Evolutionary conservation across 2,329 filamentous ascomycete genomes (phyloP).

Genomic region (Xylariaceae sp.): DNA sequence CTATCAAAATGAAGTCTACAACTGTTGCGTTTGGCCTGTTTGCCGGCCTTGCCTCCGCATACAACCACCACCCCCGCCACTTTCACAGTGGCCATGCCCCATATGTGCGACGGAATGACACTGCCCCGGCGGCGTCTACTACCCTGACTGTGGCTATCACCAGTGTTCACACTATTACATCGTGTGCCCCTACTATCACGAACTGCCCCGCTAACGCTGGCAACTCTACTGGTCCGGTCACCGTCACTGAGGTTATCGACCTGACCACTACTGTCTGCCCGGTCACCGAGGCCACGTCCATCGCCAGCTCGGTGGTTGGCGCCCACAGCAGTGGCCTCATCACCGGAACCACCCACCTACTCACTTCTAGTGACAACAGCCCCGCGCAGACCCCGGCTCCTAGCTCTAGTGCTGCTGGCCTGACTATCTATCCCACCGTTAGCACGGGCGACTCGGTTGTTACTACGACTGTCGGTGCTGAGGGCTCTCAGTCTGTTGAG

Average conservation of each 20-base stretch:
- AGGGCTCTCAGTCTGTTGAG: slow-evolving; percentile 36
- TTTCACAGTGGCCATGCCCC: slow-evolving; percentile 40
- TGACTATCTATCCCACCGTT: slow-evolving; percentile 18
- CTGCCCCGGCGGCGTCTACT: slow-evolving; percentile 31
- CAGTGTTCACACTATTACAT: slow-evolving; percentile 40
- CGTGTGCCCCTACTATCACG: slow-evolving; percentile 43
- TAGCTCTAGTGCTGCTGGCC: slow-evolving; percentile 19
- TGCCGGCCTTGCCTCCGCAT: slow-evolving; percentile 41
- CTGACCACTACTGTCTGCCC: slow-evolving; percentile 47
- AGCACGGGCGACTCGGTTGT: slow-evolving; percentile 25
- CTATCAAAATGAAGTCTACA: slow-evolving; percentile 43
- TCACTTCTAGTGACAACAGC: slow-evolving; percentile 27
- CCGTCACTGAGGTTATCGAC: slow-evolving; percentile 45
- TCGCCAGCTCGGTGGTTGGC: slow-evolving; percentile 40
- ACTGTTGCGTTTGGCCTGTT: slow-evolving; percentile 42
- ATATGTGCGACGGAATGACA: slow-evolving; percentile 39
- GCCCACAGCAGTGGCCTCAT: slow-evolving; percentile 42
- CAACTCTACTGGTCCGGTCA: slow-evolving; percentile 38
- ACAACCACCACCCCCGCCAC: slow-evolving; percentile 41
- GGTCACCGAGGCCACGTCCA: slow-evolving; percentile 39
- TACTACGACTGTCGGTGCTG: slow-evolving; percentile 39
- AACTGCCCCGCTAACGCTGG: slow-evolving; percentile 40
- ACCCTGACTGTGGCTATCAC: slow-evolving; percentile 43
- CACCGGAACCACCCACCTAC: slow-evolving; percentile 37
- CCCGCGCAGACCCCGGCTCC: slow-evolving; percentile 25